Conservation (phyloP, 1,284 basidiomycete species). For the Neotropicomus parvogracilis region DNA sequence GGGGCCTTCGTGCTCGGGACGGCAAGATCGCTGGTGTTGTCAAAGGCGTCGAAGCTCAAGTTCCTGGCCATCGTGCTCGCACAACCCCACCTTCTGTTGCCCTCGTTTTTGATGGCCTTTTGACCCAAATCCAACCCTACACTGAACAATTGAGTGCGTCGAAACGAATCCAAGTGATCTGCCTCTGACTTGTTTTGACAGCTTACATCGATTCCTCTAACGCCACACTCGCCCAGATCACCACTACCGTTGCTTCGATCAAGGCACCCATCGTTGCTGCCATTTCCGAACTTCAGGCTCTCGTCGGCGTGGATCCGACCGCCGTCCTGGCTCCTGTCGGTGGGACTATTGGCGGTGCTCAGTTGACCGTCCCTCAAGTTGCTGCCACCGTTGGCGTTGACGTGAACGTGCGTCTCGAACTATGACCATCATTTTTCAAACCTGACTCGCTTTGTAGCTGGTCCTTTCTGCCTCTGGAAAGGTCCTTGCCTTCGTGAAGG, state of each 20-base stretch:
- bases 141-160: neutral
- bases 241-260: conserved; percentile 31
- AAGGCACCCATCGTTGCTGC: conserved; percentile 31
- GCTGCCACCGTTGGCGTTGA: conserved; percentile 28
- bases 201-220: conserved; percentile 32
- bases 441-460: conserved; percentile 16
- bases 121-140: neutral
- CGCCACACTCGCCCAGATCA: conserved; percentile 31
- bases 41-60: neutral
- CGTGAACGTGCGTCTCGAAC: neutral
- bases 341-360: conserved; percentile 8
- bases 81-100: conserved; percentile 10
- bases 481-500: neutral
- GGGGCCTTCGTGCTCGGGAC: too few species aligned
- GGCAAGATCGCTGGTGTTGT: too few species aligned
- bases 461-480: conserved; percentile 35
- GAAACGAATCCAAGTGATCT: neutral
- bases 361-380: conserved; percentile 31
- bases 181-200: conserved; percentile 16
- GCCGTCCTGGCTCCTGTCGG: conserved; percentile 35
- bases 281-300: conserved; percentile 32
- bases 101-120: conserved; percentile 24
- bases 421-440: neutral
- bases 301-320: conserved; percentile 31
- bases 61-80: conserved; percentile 2